Percentiles rank a stretch among this genome's conserved stretches.
These are phyloP conservation scores for Fusarium succisae DNA, from an alignment of 2,329 filamentous ascomycete genomes.

Conservation along the genomic window DNA sequence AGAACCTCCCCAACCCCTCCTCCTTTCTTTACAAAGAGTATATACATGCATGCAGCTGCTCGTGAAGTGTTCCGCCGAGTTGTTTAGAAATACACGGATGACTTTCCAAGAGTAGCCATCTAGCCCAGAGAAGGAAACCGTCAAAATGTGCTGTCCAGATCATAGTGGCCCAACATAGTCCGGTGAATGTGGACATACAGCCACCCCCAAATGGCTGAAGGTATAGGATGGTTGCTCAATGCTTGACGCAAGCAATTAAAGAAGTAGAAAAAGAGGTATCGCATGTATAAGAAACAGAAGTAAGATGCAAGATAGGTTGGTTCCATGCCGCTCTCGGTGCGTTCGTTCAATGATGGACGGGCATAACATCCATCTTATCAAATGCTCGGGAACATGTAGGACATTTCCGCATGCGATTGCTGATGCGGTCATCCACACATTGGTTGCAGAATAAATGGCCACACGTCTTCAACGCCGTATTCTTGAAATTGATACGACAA, in stretches of 20 bases:
- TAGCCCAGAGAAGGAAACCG: constrained; percentile 42
- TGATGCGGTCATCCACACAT: constrained; percentile 89
- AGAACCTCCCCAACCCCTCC: constrained; percentile 6
- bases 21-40: constrained; percentile 37
- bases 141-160: constrained; percentile 32
- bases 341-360: constrained; percentile 61
- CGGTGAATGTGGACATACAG: neutral
- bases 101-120: constrained; percentile 43
- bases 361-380: constrained; percentile 89
- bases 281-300: constrained; percentile 26
- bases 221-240: constrained; percentile 26
- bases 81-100: constrained; percentile 44
- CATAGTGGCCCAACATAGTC: constrained; percentile 7
- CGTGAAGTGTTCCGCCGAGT: constrained; percentile 9
- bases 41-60: constrained; percentile 37
- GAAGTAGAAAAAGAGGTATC: constrained; percentile 38
- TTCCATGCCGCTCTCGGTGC: neutral
- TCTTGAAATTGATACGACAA: constrained; percentile 92
- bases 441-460: constrained; percentile 93
- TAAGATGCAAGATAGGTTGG: constrained; percentile 11
- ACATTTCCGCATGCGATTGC: constrained; percentile 92
- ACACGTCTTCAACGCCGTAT: constrained; percentile 91
- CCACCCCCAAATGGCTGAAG: constrained; percentile 18
- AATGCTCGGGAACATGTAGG: constrained; percentile 94
- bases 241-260: constrained; percentile 40